Conservation (phyloP, 495 filamentous ascomycete species). For the Aspergillus kassunensis region DNA sequence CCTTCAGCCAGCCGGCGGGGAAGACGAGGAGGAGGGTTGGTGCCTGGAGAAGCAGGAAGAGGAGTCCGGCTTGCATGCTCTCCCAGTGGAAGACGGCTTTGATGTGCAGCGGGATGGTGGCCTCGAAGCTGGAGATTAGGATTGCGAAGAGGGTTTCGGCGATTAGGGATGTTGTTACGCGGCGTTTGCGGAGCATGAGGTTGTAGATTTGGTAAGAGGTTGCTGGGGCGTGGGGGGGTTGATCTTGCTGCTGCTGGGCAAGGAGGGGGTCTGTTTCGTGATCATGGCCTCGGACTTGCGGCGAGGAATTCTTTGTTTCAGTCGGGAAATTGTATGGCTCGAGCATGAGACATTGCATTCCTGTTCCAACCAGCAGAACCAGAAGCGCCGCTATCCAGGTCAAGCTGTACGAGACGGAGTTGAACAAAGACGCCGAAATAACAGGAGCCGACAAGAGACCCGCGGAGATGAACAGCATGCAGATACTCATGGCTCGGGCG, state of each 20-base stretch:
- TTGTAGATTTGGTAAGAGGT: background rate
- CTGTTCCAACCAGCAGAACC: constrained; percentile 14
- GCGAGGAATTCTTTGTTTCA: too few relatives aligned
- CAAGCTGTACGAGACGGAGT: constrained; percentile 14
- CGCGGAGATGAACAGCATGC: constrained; percentile 6
- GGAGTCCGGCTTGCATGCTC: constrained; percentile 14
- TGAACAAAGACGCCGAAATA: constrained; percentile 13
- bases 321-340: too few relatives aligned
- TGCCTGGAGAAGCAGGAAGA: constrained; percentile 22
- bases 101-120: constrained; percentile 30
- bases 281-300: background rate
- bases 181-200: too few relatives aligned
- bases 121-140: constrained; percentile 26
- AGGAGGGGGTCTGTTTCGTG: too few relatives aligned
- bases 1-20: constrained; percentile 25
- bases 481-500: constrained; percentile 8
- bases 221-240: too few relatives aligned
- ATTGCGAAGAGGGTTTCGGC: constrained; percentile 13
- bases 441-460: constrained; percentile 15
- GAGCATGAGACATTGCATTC: constrained; percentile 16
- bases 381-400: constrained; percentile 16
- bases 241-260: too few relatives aligned
- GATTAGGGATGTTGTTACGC: background rate
- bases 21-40: constrained; percentile 23
- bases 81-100: constrained; percentile 20